Percentiles rank a stretch among this genome's conserved stretches.
Conservation (phyloP, 257 asterid species). For the Ballota nigra region DNA sequence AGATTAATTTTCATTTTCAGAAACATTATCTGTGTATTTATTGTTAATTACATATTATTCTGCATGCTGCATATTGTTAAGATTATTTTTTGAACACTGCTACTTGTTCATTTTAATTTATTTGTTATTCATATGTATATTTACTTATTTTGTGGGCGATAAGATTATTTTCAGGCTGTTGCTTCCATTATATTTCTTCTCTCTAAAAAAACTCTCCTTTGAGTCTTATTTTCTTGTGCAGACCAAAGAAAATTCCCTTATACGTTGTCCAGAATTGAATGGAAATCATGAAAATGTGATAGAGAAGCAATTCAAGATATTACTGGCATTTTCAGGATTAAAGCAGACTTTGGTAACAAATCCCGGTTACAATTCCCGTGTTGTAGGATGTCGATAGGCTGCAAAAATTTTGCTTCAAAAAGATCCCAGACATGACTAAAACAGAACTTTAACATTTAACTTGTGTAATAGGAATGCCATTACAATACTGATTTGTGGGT, state of each 20-base stretch:
- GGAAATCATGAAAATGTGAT: conserved; percentile 28
- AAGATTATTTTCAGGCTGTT: not conserved
- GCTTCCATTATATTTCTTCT: not conserved
- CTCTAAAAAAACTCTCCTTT: not conserved
- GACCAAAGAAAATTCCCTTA: conserved; percentile 77
- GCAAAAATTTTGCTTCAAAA: conserved; percentile 73
- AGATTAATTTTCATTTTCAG: not conserved
- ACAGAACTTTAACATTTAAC: not conserved
- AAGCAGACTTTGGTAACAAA: conserved; percentile 81
- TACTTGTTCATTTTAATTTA: not conserved
- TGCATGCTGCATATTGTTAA: not conserved
- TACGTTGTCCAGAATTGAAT: conserved; percentile 47
- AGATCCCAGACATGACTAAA: conserved; percentile 26
- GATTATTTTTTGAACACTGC: not conserved
- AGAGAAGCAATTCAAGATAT: conserved; percentile 58
- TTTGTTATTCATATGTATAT: not conserved
- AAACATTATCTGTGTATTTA: not conserved
- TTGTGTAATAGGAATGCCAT: not conserved
- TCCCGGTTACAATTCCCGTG: conserved; percentile 91
- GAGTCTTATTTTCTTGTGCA: conserved; percentile 42
- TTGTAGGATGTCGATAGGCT: conserved; percentile 84
- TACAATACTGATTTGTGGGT: not conserved
- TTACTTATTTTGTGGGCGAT: not conserved
- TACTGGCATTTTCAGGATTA: conserved; percentile 90
- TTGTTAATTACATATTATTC: not conserved